Base-by-base conservation (phyloP, 768 basidiomycete species). In the Suillus plorans region DNA sequence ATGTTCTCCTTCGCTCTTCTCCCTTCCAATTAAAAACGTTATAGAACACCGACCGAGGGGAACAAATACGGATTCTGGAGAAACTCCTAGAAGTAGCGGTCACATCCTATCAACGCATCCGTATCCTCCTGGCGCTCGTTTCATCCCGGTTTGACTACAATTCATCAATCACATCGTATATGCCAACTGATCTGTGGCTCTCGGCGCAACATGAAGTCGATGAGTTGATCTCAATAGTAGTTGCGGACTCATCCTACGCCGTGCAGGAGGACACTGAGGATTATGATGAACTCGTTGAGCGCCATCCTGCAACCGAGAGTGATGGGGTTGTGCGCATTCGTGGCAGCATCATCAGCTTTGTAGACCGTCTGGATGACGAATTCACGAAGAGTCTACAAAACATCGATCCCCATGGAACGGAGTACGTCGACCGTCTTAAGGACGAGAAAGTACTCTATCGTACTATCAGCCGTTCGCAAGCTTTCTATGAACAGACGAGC, bases 111-210 rank as follows among this genome's bases (percentile, higher is more conserved):
- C 94, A 97, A 73, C 89, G 88, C 68, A 95, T 99, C 66, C 91
- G 97, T 62, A 94, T 99, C 39, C 87, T 99, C 41, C 86, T 99
- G 60, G 91, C 95, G 18, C 86, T 99, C 62, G 87, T 99, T 70
- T 95, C 96, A 3, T 93, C 95, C 10, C 91, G 95, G 52, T 97
- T 99, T 75, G 97, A 99, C 80, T 99, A 97, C 81, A 96, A 95
- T 75, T 90, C 94, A 28, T 92, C 90, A 25, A 85, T 90, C 63
- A 81, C 90, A 9, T 86, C 89, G 1, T 88, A 94, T 73, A 97
- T 99, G 90, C 95, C 97, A 8, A 81, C 90, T 65, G 96, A 98
- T 45, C 84, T 94, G 56, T 99, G 97, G 97, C 74, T 89, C 9
- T 82, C 89, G 18, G 94, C 96, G 2, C 92, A 94, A 73, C 82